Base-by-base conservation (phyloP, 495 filamentous ascomycete species). In the Aspergillus affinis region DNA sequence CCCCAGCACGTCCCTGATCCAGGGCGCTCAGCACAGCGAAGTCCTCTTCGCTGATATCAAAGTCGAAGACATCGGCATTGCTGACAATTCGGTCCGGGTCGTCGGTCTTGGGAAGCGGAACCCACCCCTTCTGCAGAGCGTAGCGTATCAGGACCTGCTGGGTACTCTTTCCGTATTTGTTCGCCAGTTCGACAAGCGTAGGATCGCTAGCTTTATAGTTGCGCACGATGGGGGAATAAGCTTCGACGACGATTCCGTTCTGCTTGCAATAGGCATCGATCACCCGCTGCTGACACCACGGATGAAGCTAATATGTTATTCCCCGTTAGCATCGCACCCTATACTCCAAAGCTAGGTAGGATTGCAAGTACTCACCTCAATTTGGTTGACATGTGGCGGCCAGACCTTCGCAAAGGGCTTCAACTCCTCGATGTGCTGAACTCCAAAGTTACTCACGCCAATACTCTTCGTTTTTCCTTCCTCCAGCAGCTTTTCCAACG, bases 21-120 rank as follows among this genome's bases (percentile, higher is more conserved):
- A 92, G 69, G 7, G 67, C 78, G 69, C 90, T 82, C 79, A 93
- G 69, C 27, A 62, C 72, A 58, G 74, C 67, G 81, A 92, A 85
- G 68, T 92, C 89, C 51, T 78, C 81, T 46, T 75, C 73, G 6
- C 75, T 78, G 64, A 92, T 82, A 46, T 82, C 76, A 65, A 92
- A 90, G 29, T 81, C 78, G 21, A 81, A 88, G n/a, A 89, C 78
- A 56, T 87, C 73, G 4, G 81, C 86, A 70, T 91, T 92, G 48
- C 82, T 77, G 13, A 79, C 69, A 41, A 92, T 85, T 21, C 88
- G 77, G 19, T 84, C 82, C 19, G 79, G 75, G 59, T 78, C 84
- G 44, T 82, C 79, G 49, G 86, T 89, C 81, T 93, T 93, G 19
- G 90, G 90, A 61, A 93, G 74, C 45, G 87, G 82, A 12, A 92